Percentiles rank a stretch among this genome's conserved stretches.
Evolutionary conservation across 495 filamentous ascomycete species (phyloP).

Genomic region (Penicillium tannophilum): DNA sequence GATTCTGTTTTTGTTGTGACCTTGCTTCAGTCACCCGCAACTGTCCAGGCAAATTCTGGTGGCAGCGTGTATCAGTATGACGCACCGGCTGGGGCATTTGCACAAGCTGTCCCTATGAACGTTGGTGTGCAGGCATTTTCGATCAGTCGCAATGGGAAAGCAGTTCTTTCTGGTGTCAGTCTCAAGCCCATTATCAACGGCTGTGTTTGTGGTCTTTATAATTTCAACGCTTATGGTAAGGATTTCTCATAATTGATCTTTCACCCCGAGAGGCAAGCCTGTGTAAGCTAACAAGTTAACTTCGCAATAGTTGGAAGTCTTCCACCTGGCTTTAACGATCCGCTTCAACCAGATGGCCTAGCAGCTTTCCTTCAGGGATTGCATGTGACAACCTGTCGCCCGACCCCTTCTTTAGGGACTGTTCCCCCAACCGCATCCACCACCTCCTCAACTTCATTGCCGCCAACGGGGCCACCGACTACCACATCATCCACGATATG

Average conservation of each 20-base stretch:
- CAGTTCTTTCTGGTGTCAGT: constrained; percentile 51
- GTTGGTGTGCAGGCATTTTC: constrained; percentile 53
- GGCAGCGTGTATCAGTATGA: constrained; percentile 28
- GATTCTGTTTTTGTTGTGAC: constrained; percentile 59
- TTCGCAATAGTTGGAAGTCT: constrained; percentile 42
- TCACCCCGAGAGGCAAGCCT: not conserved
- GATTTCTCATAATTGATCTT: not conserved
- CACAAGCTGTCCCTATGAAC: constrained; percentile 51
- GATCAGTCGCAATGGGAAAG: constrained; percentile 42
- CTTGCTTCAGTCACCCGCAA: constrained; percentile 48
- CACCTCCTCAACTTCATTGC: constrained; percentile 13
- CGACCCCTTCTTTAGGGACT: constrained; percentile 44
- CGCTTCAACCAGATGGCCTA: constrained; percentile 44
- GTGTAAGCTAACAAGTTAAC: no score
- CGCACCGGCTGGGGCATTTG: constrained; percentile 51
- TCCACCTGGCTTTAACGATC: constrained; percentile 43
- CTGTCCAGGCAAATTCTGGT: constrained; percentile 50
- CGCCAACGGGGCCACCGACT: constrained; percentile 4
- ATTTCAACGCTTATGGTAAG: constrained; percentile 59
- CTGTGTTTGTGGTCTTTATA: constrained; percentile 51
- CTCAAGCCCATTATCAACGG: constrained; percentile 48
- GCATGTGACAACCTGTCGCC: constrained; percentile 46
- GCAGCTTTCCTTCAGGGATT: constrained; percentile 44
- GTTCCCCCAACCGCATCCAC: constrained; percentile 25
- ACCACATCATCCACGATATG: constrained; percentile 13